Conservation (phyloP, 1,284 basidiomycete genomes). For the Malassezia pachydermatis region DNA sequence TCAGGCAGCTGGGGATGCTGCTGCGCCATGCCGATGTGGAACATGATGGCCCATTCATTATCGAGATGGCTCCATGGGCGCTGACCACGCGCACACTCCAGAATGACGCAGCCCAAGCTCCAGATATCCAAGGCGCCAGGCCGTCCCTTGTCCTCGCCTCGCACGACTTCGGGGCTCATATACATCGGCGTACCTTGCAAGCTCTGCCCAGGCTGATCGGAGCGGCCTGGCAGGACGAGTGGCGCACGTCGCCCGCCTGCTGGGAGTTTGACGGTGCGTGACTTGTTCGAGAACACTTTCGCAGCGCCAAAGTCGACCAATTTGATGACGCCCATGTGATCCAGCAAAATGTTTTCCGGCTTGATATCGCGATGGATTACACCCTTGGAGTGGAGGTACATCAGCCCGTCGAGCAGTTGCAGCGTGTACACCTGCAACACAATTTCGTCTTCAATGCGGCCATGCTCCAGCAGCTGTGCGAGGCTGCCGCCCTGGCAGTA, state of each 20-base stretch:
- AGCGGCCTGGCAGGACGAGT: conserved; percentile 21
- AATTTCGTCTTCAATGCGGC: conserved; percentile 90
- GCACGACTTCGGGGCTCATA: conserved; percentile 98
- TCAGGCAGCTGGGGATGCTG: conserved; percentile 93
- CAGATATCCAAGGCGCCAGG: conserved; percentile 98
- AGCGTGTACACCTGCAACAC: conserved; percentile 91
- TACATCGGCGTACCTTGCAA: conserved; percentile 96
- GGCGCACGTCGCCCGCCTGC: conserved; percentile 24
- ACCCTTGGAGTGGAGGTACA: conserved; percentile 82
- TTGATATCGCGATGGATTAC: conserved; percentile 97
- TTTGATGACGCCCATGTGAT: conserved; percentile 87
- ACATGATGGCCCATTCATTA: conserved; percentile 99
- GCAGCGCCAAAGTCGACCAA: conserved; percentile 98
- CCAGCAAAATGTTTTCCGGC: conserved; percentile 93
- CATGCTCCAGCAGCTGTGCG: conserved; percentile 79
- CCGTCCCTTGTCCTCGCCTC: conserved; percentile 59
- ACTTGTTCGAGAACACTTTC: conserved; percentile 89
- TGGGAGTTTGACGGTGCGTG: conserved; percentile 54
- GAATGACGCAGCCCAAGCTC: conserved; percentile 88
- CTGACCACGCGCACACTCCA: conserved; percentile 89
- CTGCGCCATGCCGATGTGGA: conserved; percentile 93
- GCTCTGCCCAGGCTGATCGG: conserved; percentile 42
- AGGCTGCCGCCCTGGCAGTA: conserved; percentile 94
- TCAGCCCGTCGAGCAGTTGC: conserved; percentile 89
- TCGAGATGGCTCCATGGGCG: conserved; percentile 98